phyloP scores from a whole-genome alignment of 805 yeast genomes.

The Yamadazyma nakazawae region DNA sequence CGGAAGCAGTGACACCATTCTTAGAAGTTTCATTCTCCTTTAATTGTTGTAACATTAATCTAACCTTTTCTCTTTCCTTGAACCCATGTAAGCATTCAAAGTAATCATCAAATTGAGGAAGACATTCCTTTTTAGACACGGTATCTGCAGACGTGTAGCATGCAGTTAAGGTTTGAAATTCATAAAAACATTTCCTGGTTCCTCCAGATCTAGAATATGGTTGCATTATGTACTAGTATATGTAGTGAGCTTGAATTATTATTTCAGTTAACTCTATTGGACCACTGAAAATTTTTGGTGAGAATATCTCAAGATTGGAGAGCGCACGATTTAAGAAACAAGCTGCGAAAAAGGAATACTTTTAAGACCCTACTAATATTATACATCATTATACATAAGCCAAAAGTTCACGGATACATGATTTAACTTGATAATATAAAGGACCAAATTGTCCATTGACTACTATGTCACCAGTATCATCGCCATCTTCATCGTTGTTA shows the following conservation, averaged over 20 bases:
- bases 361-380: not conserved
- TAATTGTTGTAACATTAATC: slow-evolving; percentile 45
- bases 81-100: slow-evolving; percentile 46
- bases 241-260: not conserved
- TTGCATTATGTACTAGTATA: slow-evolving; percentile 28
- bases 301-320: not conserved
- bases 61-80: slow-evolving; percentile 44
- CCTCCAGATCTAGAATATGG: slow-evolving; percentile 48
- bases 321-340: not conserved
- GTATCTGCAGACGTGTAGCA: slow-evolving; percentile 47
- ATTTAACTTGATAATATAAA: slow-evolving; percentile 74
- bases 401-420: slow-evolving; percentile 66
- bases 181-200: slow-evolving; percentile 47
- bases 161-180: slow-evolving; percentile 42
- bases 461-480: slow-evolving; percentile 74
- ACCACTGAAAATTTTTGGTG: slow-evolving; percentile 7
- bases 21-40: slow-evolving; percentile 41
- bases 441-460: slow-evolving; percentile 79
- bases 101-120: slow-evolving; percentile 44
- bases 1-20: slow-evolving; percentile 41
- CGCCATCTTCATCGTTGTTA: slow-evolving; percentile 31
- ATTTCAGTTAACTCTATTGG: slow-evolving; percentile 7
- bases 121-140: slow-evolving; percentile 37
- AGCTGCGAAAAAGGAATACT: too few relatives aligned
- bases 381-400: slow-evolving; percentile 53